phyloP scores from a whole-genome alignment of 179 eudicot genomes.

The Gypsophila paniculata region DNA sequence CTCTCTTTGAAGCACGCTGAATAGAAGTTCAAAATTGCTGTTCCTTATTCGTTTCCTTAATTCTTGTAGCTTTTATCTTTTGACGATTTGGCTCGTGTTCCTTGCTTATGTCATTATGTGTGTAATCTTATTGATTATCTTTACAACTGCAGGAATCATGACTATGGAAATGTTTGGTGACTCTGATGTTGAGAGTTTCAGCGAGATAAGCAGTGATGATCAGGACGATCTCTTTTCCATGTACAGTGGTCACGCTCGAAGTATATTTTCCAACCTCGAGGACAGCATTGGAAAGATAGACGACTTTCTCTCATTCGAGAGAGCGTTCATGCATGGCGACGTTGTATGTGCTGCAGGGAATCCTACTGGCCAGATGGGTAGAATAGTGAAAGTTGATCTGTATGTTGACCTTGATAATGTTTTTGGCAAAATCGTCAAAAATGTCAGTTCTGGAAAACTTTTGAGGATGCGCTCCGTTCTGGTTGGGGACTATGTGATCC shows the following conservation, averaged over 20 bases:
- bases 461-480: constrained; percentile 56
- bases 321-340: constrained; percentile 66
- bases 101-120: background rate
- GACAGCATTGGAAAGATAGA: constrained; percentile 85
- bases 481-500: constrained; percentile 63
- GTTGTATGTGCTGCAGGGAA: constrained; percentile 51
- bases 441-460: constrained; percentile 46
- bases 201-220: constrained; percentile 80
- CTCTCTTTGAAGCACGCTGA: background rate
- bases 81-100: background rate
- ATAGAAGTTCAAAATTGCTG: background rate
- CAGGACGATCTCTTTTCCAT: constrained; percentile 66
- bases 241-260: constrained; percentile 74
- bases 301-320: constrained; percentile 82
- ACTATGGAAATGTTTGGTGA: constrained; percentile 55
- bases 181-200: constrained; percentile 54
- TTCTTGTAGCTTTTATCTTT: background rate
- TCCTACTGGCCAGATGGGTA: constrained; percentile 79
- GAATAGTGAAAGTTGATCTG: constrained; percentile 49
- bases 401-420: constrained; percentile 71
- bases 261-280: constrained; percentile 72
- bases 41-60: background rate
- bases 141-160: constrained; percentile 22
- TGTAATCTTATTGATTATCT: constrained; percentile 1
- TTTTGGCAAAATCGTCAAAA: constrained; percentile 46